Percentiles rank a stretch among this genome's conserved stretches.
These are phyloP conservation scores for Neurospora discreta DNA, from an alignment of 495 filamentous ascomycete species.

Conservation along the genomic window DNA sequence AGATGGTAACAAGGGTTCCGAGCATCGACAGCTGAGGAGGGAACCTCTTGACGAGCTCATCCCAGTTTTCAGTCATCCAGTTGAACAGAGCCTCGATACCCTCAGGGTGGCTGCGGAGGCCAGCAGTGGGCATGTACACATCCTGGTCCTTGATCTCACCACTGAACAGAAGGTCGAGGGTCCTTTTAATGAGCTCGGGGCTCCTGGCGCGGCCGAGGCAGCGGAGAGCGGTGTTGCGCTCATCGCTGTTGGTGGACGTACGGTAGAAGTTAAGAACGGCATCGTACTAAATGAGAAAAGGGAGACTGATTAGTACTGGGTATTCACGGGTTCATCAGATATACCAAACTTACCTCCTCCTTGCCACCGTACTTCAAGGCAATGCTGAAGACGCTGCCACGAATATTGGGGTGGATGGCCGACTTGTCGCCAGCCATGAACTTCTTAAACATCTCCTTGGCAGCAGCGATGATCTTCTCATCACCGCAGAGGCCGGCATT, in stretches of 20 bases:
- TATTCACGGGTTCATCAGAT: not conserved
- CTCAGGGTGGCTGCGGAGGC: conserved; percentile 62
- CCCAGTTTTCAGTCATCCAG: conserved; percentile 86
- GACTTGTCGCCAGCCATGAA: conserved; percentile 55
- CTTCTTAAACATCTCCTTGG: conserved; percentile 64
- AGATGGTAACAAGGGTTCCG: conserved; percentile 72
- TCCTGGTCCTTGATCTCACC: conserved; percentile 92
- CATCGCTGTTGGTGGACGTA: conserved; percentile 77
- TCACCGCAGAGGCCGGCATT: conserved; percentile 57
- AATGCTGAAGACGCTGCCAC: conserved; percentile 59
- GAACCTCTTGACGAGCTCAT: conserved; percentile 60
- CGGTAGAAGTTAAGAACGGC: conserved; percentile 71
- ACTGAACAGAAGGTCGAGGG: conserved; percentile 62
- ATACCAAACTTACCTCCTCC: conserved; percentile 45
- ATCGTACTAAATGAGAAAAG: conserved; percentile 45
- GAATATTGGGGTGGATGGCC: conserved; percentile 64
- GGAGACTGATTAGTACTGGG: conserved; percentile 1
- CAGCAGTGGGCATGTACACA: conserved; percentile 76
- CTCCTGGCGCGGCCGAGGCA: conserved; percentile 69
- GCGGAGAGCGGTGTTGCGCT: conserved; percentile 91
- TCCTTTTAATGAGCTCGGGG: conserved; percentile 68
- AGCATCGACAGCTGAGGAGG: conserved; percentile 79
- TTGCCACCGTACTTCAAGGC: conserved; percentile 61
- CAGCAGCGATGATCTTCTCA: conserved; percentile 45
- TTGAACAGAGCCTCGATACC: conserved; percentile 73